A percentile compares a stretch with the other conserved stretches of the same genome.
phyloP scores from a whole-genome alignment of 2,329 filamentous ascomycete genomes.

The Trichoderma pleuroti region DNA sequence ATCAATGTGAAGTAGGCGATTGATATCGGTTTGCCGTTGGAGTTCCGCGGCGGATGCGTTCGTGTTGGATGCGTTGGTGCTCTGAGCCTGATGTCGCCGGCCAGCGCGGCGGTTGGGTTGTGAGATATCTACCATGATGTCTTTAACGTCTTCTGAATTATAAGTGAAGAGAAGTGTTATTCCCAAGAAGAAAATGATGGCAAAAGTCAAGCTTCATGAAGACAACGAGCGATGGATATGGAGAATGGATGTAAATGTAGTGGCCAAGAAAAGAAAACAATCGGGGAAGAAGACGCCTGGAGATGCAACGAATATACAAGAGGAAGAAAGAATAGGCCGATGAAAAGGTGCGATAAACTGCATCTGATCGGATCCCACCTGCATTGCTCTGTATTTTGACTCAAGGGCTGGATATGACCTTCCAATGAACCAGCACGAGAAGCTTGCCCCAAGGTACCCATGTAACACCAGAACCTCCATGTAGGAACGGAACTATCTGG shows the following conservation, averaged over 20 bases:
- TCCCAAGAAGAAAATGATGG: not conserved
- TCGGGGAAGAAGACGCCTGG: not conserved
- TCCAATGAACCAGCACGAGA: not conserved
- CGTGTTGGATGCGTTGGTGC: too few relatives aligned
- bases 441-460: not conserved
- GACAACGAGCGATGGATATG: not conserved
- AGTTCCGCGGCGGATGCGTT: too few relatives aligned
- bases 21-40: too few relatives aligned
- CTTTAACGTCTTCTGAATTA: too few relatives aligned
- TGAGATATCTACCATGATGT: not conserved
- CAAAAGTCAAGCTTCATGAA: not conserved
- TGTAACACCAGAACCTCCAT: not conserved
- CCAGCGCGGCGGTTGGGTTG: not conserved
- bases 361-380: not conserved
- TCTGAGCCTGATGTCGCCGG: not conserved
- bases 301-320: not conserved
- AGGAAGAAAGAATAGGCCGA: not conserved
- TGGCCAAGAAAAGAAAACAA: not conserved
- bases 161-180: not conserved
- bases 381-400: not conserved
- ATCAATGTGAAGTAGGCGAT: too few relatives aligned
- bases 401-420: not conserved
- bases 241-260: not conserved
- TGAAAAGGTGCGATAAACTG: not conserved
- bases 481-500: not conserved